phyloP scores from a whole-genome alignment of 352 stramenopile species.

The Peronospora farinosa region DNA sequence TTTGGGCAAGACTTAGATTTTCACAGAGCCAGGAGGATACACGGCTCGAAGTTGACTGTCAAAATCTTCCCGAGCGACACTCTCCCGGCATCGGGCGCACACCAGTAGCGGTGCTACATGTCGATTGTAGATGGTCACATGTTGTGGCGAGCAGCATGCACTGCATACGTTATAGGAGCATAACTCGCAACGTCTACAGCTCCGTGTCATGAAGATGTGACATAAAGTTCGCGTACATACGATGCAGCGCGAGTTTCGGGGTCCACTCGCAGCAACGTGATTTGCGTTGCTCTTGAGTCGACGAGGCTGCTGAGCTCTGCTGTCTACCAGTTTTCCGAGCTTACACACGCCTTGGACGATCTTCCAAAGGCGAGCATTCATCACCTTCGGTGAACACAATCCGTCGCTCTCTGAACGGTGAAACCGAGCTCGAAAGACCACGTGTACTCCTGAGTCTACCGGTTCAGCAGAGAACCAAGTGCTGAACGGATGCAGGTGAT shows the following conservation, averaged over 20 bases:
- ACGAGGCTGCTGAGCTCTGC: neutral
- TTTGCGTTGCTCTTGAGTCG: conserved; percentile 1
- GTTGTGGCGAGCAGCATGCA: conserved; percentile 25
- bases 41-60: conserved; percentile 24
- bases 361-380: conserved; percentile 21
- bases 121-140: conserved; percentile 32
- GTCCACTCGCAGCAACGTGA: neutral
- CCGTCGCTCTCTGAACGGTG: conserved; percentile 18
- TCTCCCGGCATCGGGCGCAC: conserved; percentile 26
- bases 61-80: conserved; percentile 29
- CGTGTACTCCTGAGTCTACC: conserved; percentile 16
- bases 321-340: conserved; percentile 21
- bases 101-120: conserved; percentile 24
- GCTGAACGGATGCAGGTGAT: conserved; percentile 25
- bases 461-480: conserved; percentile 25
- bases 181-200: conserved; percentile 22
- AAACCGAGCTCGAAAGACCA: conserved; percentile 23
- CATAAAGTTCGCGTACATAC: conserved; percentile 21
- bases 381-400: conserved; percentile 22
- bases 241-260: conserved; percentile 34
- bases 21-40: conserved; percentile 1
- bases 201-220: conserved; percentile 20
- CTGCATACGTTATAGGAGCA: conserved; percentile 30
- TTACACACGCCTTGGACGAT: conserved; percentile 24
- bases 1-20: conserved; percentile 4